phyloP scores from a whole-genome alignment of 495 filamentous ascomycete genomes.

The Aspergillus sclerotioniger region DNA sequence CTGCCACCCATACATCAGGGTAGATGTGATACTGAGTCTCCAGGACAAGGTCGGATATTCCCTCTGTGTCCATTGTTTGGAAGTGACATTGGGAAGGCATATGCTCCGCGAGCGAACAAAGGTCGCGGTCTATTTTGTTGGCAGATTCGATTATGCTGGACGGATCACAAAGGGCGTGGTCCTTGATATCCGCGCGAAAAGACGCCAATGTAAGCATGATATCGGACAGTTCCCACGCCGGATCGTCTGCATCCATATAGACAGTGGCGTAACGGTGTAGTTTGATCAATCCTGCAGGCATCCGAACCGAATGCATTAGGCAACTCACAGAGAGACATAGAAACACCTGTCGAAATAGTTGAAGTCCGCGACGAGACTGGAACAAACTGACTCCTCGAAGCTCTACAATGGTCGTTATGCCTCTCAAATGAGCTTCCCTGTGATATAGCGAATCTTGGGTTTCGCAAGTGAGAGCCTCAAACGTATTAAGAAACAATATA shows the following conservation, averaged over 20 bases:
- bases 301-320: slow-evolving; percentile 1
- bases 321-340: slow-evolving; percentile 4
- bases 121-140: neutral
- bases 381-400: neutral
- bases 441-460: neutral
- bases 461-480: neutral
- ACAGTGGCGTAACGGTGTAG: neutral
- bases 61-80: neutral
- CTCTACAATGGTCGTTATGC: slow-evolving; percentile 4
- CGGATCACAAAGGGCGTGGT: neutral
- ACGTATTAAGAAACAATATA: slow-evolving; percentile 7
- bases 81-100: neutral
- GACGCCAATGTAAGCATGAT: neutral
- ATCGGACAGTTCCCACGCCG: slow-evolving; percentile 1
- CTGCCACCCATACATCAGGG: slow-evolving; percentile 3
- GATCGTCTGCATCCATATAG: neutral
- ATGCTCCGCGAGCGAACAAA: neutral
- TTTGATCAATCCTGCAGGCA: neutral
- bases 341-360: slow-evolving; percentile 8
- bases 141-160: neutral
- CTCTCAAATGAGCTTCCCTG: slow-evolving; percentile 6
- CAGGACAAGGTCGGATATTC: neutral
- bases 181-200: slow-evolving; percentile 2
- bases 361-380: slow-evolving; percentile 2
- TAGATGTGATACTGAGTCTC: slow-evolving; percentile 1